These are phyloP conservation scores for Coemansia reversa DNA, from an alignment of 192 early-diverging fungal genomes.

Conservation along the genomic window DNA sequence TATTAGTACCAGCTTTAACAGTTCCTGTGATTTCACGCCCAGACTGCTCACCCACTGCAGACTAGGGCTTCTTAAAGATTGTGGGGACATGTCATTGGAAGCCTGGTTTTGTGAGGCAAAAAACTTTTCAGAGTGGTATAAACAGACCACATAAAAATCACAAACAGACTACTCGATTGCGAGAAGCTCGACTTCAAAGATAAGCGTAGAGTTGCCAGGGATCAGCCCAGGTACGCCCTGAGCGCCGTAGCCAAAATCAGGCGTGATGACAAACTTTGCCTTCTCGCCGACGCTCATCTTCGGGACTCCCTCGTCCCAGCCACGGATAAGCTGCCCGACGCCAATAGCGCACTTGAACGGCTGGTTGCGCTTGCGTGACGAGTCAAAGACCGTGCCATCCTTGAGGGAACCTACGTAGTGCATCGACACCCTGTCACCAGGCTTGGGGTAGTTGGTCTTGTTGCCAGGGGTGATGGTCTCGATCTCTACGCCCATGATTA, in stretches of 20 bases:
- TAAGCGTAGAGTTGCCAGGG: slow-evolving; percentile 74
- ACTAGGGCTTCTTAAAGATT: not conserved
- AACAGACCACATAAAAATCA: not conserved
- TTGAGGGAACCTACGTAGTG: slow-evolving; percentile 64
- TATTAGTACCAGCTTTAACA: not conserved
- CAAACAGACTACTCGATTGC: slow-evolving; percentile 41
- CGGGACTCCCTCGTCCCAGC: slow-evolving; percentile 90
- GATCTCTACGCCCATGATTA: slow-evolving; percentile 37
- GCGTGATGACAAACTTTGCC: slow-evolving; percentile 78
- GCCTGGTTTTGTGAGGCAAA: not conserved
- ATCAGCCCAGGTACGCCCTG: slow-evolving; percentile 75
- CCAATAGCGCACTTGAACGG: slow-evolving; percentile 91
- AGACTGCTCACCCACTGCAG: not conserved
- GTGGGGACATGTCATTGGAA: not conserved
- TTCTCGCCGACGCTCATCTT: slow-evolving; percentile 88
- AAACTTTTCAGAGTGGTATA: not conserved
- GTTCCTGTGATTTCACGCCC: not conserved
- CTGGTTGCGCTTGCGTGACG: slow-evolving; percentile 75
- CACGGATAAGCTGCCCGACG: slow-evolving; percentile 89
- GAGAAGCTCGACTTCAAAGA: slow-evolving; percentile 80
- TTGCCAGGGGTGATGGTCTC: slow-evolving; percentile 28
- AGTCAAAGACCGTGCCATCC: slow-evolving; percentile 84
- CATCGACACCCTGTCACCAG: slow-evolving; percentile 67
- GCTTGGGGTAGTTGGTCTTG: slow-evolving; percentile 52
- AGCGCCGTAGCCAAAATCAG: slow-evolving; percentile 83